phyloP scores from a whole-genome alignment of 257 asterid genomes.

The Euphrasia confusa region DNA sequence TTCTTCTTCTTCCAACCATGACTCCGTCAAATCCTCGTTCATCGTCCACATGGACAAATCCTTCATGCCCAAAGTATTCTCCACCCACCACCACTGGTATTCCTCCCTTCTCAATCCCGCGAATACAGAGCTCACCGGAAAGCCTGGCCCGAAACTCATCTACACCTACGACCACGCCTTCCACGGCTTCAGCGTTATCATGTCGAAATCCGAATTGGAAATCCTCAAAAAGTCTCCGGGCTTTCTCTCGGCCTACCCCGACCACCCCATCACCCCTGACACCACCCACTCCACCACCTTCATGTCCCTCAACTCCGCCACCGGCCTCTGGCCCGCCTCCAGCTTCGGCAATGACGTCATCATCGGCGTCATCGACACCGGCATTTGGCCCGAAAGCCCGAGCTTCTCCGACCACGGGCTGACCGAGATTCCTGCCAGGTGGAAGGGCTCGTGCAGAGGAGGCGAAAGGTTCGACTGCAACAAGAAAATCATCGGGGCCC shows the following conservation, averaged over 20 bases:
- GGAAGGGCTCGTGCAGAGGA: constrained; percentile 34
- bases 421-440: constrained; percentile 27
- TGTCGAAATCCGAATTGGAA: neutral
- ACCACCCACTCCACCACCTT: neutral
- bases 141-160: neutral
- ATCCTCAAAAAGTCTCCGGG: neutral
- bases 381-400: constrained; percentile 45
- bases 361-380: constrained; percentile 35
- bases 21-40: neutral
- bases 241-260: neutral
- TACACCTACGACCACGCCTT: neutral
- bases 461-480: constrained; percentile 25
- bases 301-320: constrained; percentile 23
- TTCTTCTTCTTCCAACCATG: neutral
- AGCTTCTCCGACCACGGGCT: constrained; percentile 37
- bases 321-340: constrained; percentile 43
- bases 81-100: neutral
- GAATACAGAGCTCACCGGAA: neutral
- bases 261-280: neutral
- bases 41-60: constrained; percentile 8
- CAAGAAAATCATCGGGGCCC: constrained; percentile 32
- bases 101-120: neutral
- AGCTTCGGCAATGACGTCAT: constrained; percentile 37
- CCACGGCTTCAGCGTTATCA: neutral
- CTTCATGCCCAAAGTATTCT: neutral